Base-by-base conservation (phyloP, 202 grass and related monocot species). In the Brachypodium distachyon region DNA sequence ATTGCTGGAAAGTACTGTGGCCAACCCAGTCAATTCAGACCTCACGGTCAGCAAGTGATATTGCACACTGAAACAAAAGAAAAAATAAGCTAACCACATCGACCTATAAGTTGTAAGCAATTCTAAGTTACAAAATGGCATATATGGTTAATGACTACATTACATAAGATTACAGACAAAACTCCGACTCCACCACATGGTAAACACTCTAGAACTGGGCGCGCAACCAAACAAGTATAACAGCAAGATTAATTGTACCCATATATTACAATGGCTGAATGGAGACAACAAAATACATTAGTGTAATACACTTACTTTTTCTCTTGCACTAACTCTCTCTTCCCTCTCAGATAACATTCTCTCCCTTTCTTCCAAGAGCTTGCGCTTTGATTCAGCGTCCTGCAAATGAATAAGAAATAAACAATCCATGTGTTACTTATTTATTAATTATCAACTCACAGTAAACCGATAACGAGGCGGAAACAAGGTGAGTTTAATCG, bases 371-470 rank as follows among this genome's bases (percentile, higher is more conserved):
- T 95, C 87, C 64, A 95, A 77, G 54, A 34, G 64, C 77, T 40
- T 83, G 61, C 37, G 6, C 54, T 86, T 98, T 76, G 85, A 73
- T 18, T 86, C 82, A 77, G 75, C 74, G 81, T 92, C 87, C 96
- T 98, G 63, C 31, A 90, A 75, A 61, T n/a, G 18, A 72, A 82
- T 55, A 31, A 25, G 41, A 55, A 75, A 29, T 77, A 75, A 82
- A 52, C 41, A 85, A 71, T n/a, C n/a, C 46, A 85, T 7, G 22
- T 31, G 74, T 70, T n/a, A n/a, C 17, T 51, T 18, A 81, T 59
- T 28, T 68, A 62, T 72, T 56, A 57, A 81, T 17, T 17, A 88
- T 73, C 58, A 81, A 42, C 22, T 81, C 31, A 43, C 74, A 25
- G 56, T 38, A 89, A 51, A 81, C 9, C 4, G 7, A 61, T 60